Evolutionary conservation across 768 basidiomycete species (phyloP), one percentile per base, ranked within the genome.

Genomic region (Clavaria fumosa): DNA sequence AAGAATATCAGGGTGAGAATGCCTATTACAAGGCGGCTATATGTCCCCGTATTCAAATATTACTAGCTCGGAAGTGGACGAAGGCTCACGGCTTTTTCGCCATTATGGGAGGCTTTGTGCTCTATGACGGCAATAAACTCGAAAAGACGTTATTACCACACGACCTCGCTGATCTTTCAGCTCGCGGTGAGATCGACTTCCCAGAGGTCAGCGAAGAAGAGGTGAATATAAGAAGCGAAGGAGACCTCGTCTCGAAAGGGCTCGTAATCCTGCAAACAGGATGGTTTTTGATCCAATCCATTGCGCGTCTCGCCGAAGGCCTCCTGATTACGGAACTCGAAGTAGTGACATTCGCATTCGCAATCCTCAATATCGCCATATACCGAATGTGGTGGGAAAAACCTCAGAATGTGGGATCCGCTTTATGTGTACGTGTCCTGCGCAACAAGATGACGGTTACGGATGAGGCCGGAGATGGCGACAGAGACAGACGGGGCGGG

Each of bases 301-400:
- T 56, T 4, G 47, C 50, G 5, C 53, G 58, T 1, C 20, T 12
- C 9, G 23, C 32, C 6, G 23, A 50, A 23, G 39, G 44, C 30
- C 47, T 58, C 7, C 33, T 40, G 1, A 40, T 61, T 10, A 53
- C 55, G 0, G 48, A 53, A 35, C 39, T 61, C 2, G 59, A 61
- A 40, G 24, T 60, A 7, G 48, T 46, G 11, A 58, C 58, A 5
- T 31, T 55, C 1, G 57, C 48, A 2, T 54, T 47, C 37, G 47
- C 51, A 1, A 21, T 46, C 7, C 40, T 59, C 23, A 57, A 53
- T 31, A 26, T 47, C 17, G 30, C 50, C 31, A 52, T 45, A 26
- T 59, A 61, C 35, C 35, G 42, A 23, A 44, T 55, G 30, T 61
- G 59, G 60, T 59, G 53, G 55, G 43, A 59, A 26, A 62, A 62